Evolutionary conservation across 176 grass and related monocot species (phyloP), one percentile per base, ranked within the genome.

Genomic region (Puya raimondii): DNA sequence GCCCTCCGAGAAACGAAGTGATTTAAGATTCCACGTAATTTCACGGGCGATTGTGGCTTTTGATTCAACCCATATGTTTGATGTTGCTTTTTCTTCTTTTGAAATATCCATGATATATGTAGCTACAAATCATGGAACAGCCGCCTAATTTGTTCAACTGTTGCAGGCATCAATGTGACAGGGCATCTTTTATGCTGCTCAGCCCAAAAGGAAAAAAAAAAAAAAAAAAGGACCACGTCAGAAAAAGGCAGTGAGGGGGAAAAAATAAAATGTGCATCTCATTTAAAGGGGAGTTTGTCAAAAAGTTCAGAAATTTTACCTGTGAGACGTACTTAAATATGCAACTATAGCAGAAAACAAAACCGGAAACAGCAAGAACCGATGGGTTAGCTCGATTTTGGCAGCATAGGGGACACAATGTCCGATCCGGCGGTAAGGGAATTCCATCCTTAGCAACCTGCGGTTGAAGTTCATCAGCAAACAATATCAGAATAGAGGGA

Each of bases 311-410:
- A 61, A n/a, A 6, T 18, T 61, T 67, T 79, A 88, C 94, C 94
- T 99, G 89, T 63, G 89, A 90, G 42, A 93, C 82, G 26, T 86
- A 99, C 64, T 99, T 99, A 80, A 90, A 93, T 84, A 99, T 80
- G 80, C 94, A 99, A 75, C 78, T 77, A 80, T 93, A 99, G 84
- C 94, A 99, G 78, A 99, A 99, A 10, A 88, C 94, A 90, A 99
- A 99, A 89, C 94, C 94, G 74, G 94, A 99, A 90, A 84, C 87
- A 23, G 87, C 70, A 71, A 99, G 66, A 82, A 99, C 89, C 16
- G 94, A 99, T 12, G 94, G 89, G 67, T 99, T 93, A 67, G 51
- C 48, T n/a, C 87, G 90, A 64, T 93, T 93, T 72, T 99, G 89
- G 53, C 86, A 88, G 80, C 94, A 99, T 12, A 99, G 71, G 15